These are phyloP conservation scores for Ceratocystis colombiana DNA, from an alignment of 2,329 filamentous ascomycete species.

Conservation along the genomic window DNA sequence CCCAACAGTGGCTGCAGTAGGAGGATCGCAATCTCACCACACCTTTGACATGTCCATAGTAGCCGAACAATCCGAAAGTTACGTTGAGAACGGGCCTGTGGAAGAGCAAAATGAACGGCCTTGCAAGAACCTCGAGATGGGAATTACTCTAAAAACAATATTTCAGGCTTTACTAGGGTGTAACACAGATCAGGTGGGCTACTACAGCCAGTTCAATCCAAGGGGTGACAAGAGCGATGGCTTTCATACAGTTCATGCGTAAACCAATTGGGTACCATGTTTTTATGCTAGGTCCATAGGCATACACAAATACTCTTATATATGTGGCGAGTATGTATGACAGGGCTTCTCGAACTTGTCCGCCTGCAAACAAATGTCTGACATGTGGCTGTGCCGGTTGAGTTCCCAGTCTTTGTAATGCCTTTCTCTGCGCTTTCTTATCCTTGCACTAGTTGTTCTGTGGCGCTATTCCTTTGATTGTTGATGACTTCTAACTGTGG, in stretches of 20 bases:
- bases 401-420: background rate
- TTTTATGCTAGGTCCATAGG: background rate
- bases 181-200: background rate
- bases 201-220: background rate
- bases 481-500: background rate
- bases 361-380: background rate
- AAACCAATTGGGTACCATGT: constrained; percentile 1
- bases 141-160: background rate
- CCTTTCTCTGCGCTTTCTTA: background rate
- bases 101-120: background rate
- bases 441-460: background rate
- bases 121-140: background rate
- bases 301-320: background rate
- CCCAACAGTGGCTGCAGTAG: background rate
- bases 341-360: background rate
- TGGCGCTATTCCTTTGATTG: background rate
- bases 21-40: background rate
- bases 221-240: background rate
- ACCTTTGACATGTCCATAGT: background rate
- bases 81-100: background rate
- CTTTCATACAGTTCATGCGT: constrained; percentile 20
- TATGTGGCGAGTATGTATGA: background rate
- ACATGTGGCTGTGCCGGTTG: background rate
- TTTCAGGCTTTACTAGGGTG: background rate
- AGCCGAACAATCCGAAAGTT: too few species aligned